phyloP scores from a whole-genome alignment of 495 filamentous ascomycete genomes.

The Viridothelium virens region DNA sequence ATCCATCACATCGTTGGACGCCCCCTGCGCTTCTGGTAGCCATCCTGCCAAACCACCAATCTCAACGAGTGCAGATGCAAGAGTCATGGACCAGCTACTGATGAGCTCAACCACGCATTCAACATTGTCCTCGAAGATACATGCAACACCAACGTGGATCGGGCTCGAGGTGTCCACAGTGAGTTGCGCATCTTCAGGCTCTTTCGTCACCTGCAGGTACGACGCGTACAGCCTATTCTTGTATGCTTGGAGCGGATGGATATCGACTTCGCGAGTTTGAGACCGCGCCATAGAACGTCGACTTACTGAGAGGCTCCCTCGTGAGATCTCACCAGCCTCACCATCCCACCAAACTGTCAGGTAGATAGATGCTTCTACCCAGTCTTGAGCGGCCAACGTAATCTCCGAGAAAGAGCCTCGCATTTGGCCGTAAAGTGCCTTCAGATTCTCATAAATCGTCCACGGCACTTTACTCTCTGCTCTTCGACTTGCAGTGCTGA shows the following conservation, averaged over 20 bases:
- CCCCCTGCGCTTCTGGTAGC: slow-evolving; percentile 46
- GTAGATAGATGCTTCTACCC: slow-evolving; percentile 76
- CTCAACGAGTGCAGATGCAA: slow-evolving; percentile 70
- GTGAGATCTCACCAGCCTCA: slow-evolving; percentile 48
- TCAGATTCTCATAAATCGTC: slow-evolving; percentile 73
- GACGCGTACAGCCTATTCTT: slow-evolving; percentile 45
- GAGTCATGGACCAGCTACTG: slow-evolving; percentile 65
- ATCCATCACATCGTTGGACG: slow-evolving; percentile 37
- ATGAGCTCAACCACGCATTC: slow-evolving; percentile 67
- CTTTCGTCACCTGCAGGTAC: slow-evolving; percentile 44
- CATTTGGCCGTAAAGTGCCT: slow-evolving; percentile 64
- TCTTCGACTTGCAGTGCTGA: slow-evolving; percentile 58
- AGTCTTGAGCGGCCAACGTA: slow-evolving; percentile 63
- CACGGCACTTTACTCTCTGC: slow-evolving; percentile 79
- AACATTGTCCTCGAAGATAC: slow-evolving; percentile 66
- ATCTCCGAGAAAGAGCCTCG: slow-evolving; percentile 64
- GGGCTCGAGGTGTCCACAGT: slow-evolving; percentile 62
- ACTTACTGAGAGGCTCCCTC: slow-evolving; percentile 30
- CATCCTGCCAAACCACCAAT: slow-evolving; percentile 67
- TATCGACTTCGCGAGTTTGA: slow-evolving; percentile 37
- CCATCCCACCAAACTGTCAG: slow-evolving; percentile 87
- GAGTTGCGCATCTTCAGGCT: slow-evolving; percentile 45
- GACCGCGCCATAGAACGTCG: slow-evolving; percentile 31
- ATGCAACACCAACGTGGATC: slow-evolving; percentile 71
- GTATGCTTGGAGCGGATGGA: slow-evolving; percentile 45